phyloP scores from a whole-genome alignment of 2,329 filamentous ascomycete species.

The Cladosporium oxysporum region DNA sequence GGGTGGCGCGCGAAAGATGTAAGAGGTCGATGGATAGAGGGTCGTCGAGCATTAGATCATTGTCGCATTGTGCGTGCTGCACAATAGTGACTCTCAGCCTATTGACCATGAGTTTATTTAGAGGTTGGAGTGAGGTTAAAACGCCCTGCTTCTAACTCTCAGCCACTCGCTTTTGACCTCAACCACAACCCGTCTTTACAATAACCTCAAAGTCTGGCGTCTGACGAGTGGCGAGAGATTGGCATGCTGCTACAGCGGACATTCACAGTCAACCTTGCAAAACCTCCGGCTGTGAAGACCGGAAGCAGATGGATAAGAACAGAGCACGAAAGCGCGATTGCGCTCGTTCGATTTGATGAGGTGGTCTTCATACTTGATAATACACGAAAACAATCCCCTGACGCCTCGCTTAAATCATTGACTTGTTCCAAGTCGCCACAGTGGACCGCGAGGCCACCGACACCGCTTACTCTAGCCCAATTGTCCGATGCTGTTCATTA shows the following conservation, averaged over 20 bases:
- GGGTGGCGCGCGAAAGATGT: neutral
- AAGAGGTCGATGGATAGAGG: neutral
- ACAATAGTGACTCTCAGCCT: neutral
- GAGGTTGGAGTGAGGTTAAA: neutral
- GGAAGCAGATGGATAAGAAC: neutral
- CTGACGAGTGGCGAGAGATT: neutral
- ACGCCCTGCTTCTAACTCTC: neutral
- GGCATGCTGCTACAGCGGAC: neutral
- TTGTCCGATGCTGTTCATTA: conserved; percentile 12
- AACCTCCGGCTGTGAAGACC: neutral
- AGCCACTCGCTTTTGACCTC: neutral
- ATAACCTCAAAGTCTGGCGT: neutral
- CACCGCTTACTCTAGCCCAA: neutral
- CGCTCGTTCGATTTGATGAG: neutral
- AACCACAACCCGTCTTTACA: neutral
- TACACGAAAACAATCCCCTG: neutral
- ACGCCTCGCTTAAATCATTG: conserved; percentile 13
- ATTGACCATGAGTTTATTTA: neutral
- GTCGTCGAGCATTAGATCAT: neutral
- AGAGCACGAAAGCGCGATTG: neutral
- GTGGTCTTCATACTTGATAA: neutral
- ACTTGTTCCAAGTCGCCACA: neutral
- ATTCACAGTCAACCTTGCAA: neutral
- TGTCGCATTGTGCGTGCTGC: neutral
- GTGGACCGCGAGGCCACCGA: neutral